phyloP scores from a whole-genome alignment of 257 asterid genomes.

The Agastache rugosa region DNA sequence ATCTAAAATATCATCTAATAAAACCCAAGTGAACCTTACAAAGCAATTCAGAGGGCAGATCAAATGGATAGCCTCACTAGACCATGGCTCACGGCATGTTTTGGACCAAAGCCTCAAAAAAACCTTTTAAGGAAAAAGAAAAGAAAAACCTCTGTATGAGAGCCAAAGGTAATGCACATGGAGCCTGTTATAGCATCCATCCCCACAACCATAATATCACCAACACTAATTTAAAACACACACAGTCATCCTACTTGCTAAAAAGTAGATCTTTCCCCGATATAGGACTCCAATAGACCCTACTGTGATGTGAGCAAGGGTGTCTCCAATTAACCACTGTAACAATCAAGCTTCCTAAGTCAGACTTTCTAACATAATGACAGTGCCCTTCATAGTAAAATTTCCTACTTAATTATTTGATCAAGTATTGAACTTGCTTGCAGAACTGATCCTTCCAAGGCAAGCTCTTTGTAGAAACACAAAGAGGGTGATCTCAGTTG shows the following conservation, averaged over 20 bases:
- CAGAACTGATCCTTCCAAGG: constrained; percentile 9
- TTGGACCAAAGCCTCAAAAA: not conserved
- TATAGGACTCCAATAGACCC: not conserved
- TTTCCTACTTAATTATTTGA: not conserved
- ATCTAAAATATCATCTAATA: not conserved
- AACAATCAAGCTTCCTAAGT: not conserved
- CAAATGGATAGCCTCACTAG: not conserved
- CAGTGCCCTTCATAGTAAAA: not conserved
- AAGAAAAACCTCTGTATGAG: no score
- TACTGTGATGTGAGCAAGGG: not conserved
- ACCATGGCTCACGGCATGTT: not conserved
- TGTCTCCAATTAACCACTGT: not conserved
- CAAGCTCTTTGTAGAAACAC: constrained; percentile 2
- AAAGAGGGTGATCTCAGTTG: not conserved
- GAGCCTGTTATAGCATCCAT: not conserved
- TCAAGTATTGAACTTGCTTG: not conserved
- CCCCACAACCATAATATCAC: not conserved
- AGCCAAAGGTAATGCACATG: not conserved
- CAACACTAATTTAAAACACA: not conserved
- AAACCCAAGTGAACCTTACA: not conserved
- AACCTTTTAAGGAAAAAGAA: no score
- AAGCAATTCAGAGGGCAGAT: not conserved
- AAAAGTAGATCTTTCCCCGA: not conserved
- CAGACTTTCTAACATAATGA: not conserved
- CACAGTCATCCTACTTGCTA: not conserved